A percentile compares a stretch with the other conserved stretches of the same genome.
phyloP scores from a whole-genome alignment of 2,329 filamentous ascomycete species.

The Microascus cirrosus region DNA sequence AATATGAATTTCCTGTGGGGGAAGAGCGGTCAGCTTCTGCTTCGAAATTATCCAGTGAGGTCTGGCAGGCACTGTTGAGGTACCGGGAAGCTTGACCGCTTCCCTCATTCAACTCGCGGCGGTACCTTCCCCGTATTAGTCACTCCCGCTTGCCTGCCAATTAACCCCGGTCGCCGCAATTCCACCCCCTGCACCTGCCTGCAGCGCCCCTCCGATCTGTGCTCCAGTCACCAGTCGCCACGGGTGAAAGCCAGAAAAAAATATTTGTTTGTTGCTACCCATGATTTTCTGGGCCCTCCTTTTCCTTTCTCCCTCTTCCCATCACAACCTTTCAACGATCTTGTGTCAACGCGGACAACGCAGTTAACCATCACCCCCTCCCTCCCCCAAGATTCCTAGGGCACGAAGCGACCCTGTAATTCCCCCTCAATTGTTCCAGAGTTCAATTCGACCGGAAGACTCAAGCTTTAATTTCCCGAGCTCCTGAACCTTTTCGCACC shows the following conservation, averaged over 20 bases:
- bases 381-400: constrained; percentile 51
- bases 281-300: constrained; percentile 1
- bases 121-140: not conserved
- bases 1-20: not conserved
- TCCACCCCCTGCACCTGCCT: constrained; percentile 3
- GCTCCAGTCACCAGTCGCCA: constrained; percentile 6
- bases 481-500: constrained; percentile 14
- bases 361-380: constrained; percentile 22
- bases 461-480: constrained; percentile 1
- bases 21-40: not conserved
- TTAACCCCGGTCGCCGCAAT: not conserved
- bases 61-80: not conserved
- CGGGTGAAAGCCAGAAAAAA: not conserved
- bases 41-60: not conserved
- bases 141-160: not conserved
- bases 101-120: not conserved
- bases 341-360: constrained; percentile 16
- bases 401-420: constrained; percentile 80
- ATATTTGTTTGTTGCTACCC: constrained; percentile 5
- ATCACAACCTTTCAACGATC: constrained; percentile 6
- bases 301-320: constrained; percentile 1
- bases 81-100: not conserved
- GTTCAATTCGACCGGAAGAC: constrained; percentile 32
- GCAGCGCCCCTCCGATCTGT: not conserved
- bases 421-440: constrained; percentile 41